Percentiles rank a stretch among this genome's conserved stretches.
Conservation (phyloP, 495 filamentous ascomycete species). For the Hypoxylon trugodes region DNA sequence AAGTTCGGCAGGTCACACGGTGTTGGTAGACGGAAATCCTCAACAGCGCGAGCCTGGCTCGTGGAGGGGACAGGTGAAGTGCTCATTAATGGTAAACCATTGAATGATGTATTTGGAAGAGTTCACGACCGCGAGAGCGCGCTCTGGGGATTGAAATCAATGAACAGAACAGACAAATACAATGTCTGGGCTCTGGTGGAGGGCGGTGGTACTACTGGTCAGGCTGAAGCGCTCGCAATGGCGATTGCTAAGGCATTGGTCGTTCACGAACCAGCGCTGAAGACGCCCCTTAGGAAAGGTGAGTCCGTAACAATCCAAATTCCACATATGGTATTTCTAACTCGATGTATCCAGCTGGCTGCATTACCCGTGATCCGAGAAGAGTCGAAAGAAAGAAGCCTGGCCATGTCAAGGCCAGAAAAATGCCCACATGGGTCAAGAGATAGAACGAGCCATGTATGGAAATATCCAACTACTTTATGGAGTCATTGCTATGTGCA, state of each 20-base stretch:
- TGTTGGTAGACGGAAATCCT: constrained; percentile 84
- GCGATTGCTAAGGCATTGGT: constrained; percentile 88
- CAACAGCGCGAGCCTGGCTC: constrained; percentile 81
- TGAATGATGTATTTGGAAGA: constrained; percentile 81
- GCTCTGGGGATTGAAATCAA: constrained; percentile 85
- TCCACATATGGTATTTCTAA: constrained; percentile 30
- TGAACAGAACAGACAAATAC: constrained; percentile 90
- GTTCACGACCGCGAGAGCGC: constrained; percentile 95
- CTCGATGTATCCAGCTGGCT: constrained; percentile 70
- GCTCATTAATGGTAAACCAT: constrained; percentile 83
- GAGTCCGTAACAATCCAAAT: constrained; percentile 53
- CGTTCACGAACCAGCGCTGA: constrained; percentile 89
- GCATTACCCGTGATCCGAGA: constrained; percentile 89
- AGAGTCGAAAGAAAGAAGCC: constrained; percentile 98
- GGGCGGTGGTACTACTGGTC: constrained; percentile 91
- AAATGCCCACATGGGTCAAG: constrained; percentile 99
- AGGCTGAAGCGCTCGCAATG: constrained; percentile 94
- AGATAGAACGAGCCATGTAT: constrained; percentile 54
- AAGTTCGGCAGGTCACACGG: constrained; percentile 77
- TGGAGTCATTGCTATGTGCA: constrained; percentile 1
- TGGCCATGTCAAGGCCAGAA: constrained; percentile 92
- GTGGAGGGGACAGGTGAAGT: constrained; percentile 94
- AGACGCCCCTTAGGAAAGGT: constrained; percentile 88
- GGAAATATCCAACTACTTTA: background rate
- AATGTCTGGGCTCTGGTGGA: constrained; percentile 88